A percentile compares a stretch with the other conserved stretches of the same genome.
Evolutionary conservation across 148 eudicot genomes (phyloP).

Genomic region (Arctostaphylos glauca): DNA sequence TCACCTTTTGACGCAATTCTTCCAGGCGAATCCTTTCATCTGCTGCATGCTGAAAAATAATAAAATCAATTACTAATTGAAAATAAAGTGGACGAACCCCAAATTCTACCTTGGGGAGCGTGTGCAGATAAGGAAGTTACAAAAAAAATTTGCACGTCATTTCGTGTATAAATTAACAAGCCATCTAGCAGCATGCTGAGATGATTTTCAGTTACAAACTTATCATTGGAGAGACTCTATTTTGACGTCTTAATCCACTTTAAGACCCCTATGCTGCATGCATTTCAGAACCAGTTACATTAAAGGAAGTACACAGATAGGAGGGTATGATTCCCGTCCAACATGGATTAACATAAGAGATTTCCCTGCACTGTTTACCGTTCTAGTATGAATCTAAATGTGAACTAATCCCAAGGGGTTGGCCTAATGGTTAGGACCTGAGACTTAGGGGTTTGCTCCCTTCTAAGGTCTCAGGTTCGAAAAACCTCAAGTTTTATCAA

Average conservation of each 20-base stretch:
- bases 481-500: too few species aligned
- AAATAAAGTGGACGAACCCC: not conserved
- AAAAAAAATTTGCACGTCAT: not conserved
- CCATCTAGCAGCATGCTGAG: not conserved
- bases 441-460: too few species aligned
- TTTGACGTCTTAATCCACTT: not conserved
- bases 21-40: constrained; percentile 96
- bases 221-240: constrained; percentile 1
- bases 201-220: not conserved
- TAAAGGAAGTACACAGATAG: not conserved
- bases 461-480: too few species aligned
- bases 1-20: constrained; percentile 86
- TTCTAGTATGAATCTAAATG: not conserved
- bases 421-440: too few species aligned
- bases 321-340: too few species aligned
- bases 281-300: not conserved
- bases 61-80: constrained; percentile 3
- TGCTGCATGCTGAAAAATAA: constrained; percentile 84
- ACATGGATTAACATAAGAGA: too few species aligned
- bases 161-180: not conserved
- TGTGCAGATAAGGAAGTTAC: not conserved
- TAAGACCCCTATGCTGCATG: constrained; percentile 8
- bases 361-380: not conserved
- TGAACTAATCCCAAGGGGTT: not conserved
- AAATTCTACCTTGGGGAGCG: not conserved